phyloP scores from a whole-genome alignment of 2,329 filamentous ascomycete species.

The Neofusicoccum cordaticola region DNA sequence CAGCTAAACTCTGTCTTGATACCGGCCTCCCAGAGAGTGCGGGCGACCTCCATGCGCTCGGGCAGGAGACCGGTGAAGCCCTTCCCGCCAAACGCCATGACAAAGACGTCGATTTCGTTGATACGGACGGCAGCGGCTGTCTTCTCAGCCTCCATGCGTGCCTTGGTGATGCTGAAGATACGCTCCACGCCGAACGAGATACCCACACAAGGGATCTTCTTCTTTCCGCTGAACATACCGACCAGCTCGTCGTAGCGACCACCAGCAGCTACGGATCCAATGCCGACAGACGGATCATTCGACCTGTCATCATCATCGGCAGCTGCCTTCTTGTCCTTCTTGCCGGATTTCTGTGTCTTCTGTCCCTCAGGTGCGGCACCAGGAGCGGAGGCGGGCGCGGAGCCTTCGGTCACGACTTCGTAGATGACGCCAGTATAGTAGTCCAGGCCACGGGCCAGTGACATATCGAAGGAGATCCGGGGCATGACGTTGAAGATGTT shows the following conservation, averaged over 20 bases:
- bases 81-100: constrained; percentile 93
- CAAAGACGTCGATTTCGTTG: constrained; percentile 83
- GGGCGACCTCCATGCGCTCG: constrained; percentile 79
- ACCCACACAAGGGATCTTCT: constrained; percentile 82
- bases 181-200: constrained; percentile 94
- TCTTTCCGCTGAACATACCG: constrained; percentile 86
- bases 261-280: constrained; percentile 85
- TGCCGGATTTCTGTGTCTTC: constrained; percentile 39
- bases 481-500: constrained; percentile 71
- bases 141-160: constrained; percentile 64
- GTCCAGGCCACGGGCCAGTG: constrained; percentile 84
- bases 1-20: constrained; percentile 89
- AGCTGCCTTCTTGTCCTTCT: constrained; percentile 48
- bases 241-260: constrained; percentile 92
- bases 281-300: constrained; percentile 74
- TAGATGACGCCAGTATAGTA: constrained; percentile 91
- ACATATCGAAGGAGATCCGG: constrained; percentile 83
- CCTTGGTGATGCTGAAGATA: constrained; percentile 89
- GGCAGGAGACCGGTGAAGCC: constrained; percentile 75
- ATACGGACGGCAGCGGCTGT: constrained; percentile 55
- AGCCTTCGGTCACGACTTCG: constrained; percentile 81
- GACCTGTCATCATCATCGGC: constrained; percentile 64
- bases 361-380: constrained; percentile 38
- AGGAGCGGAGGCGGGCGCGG: constrained; percentile 51
- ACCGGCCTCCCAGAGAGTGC: constrained; percentile 77